A percentile compares a stretch with the other conserved stretches of the same genome.
Conservation (phyloP, 225 moss, liverwort and hornwort species). For the Bryum argenteum region DNA sequence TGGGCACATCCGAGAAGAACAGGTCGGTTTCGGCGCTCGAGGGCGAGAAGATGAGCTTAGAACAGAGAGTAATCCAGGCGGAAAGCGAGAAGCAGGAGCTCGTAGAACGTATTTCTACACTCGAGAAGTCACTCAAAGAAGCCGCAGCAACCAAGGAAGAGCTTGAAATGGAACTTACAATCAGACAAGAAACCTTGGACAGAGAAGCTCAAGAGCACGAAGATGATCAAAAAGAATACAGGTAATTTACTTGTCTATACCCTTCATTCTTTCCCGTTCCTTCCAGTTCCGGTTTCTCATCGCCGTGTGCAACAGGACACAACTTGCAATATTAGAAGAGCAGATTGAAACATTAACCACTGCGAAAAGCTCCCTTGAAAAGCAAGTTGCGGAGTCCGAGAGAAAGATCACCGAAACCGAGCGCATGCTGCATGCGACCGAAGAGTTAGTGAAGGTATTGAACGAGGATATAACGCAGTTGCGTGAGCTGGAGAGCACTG, state of each 20-base stretch:
- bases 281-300: background rate
- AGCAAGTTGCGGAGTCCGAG: slow-evolving; percentile 38
- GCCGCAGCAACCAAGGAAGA: slow-evolving; percentile 24
- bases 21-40: slow-evolving; percentile 36
- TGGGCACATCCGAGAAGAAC: slow-evolving; percentile 36
- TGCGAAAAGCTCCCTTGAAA: slow-evolving; percentile 36
- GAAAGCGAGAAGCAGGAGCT: slow-evolving; percentile 33
- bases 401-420: slow-evolving; percentile 36
- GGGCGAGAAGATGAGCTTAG: slow-evolving; percentile 36
- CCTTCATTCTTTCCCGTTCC: background rate
- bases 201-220: slow-evolving; percentile 47
- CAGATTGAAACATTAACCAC: slow-evolving; percentile 35
- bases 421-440: slow-evolving; percentile 38
- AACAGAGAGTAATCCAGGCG: slow-evolving; percentile 33
- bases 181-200: slow-evolving; percentile 42
- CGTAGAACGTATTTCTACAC: slow-evolving; percentile 26
- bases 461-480: slow-evolving; percentile 43
- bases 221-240: slow-evolving; percentile 23
- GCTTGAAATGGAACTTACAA: slow-evolving; percentile 38
- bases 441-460: slow-evolving; percentile 35
- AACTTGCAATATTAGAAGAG: slow-evolving; percentile 39
- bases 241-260: slow-evolving; percentile 9
- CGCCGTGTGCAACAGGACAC: slow-evolving; percentile 28
- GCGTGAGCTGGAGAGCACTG: slow-evolving; percentile 28
- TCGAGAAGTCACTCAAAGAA: slow-evolving; percentile 38